Evolutionary conservation across 2,329 filamentous ascomycete genomes (phyloP), one percentile per base, ranked within the genome.

Genomic region (Ambrosiella beaveri): DNA sequence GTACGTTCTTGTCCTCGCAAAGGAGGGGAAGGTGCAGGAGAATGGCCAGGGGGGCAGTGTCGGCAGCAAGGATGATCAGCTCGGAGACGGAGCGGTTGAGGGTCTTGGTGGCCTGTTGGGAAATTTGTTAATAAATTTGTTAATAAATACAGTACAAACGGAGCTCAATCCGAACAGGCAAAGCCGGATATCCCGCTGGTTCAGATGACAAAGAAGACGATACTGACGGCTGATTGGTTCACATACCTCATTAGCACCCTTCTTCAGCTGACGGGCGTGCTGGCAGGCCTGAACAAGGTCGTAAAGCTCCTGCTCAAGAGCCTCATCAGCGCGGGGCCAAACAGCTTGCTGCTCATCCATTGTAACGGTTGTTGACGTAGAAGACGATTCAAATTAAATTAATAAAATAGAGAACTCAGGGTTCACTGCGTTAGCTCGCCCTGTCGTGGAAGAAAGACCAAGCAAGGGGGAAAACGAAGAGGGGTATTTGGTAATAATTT

Each of bases 61-160:
- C 91, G 63, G 88, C 89, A 53, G 89, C 88, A 57, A 96, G 81
- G 65, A 97, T 80, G 67, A 95, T 84, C 63, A 97, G 76, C 74
- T 97, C 91, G 64, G 82, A 82, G 62, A 91, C 89, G 73, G 91
- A 90, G 65, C 91, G 85, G 76, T 93, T 94, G 55, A 95, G 78
- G 1, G 88, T 86, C 78, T 95, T 95, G 68, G 88, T 95, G 41
- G 81, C 75, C 71, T 61, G 39, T 54, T 9, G 13, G n/a, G 8
- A 27, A 19, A 39, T 15, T 35, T 19, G 53, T 56, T 39, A 52
- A 44, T 17, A 44, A 27, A 27, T 27, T 27, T 27, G 27, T 27
- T 27, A 27, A 27, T n/a, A n/a, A 27, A 27, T 27, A 27, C 27
- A 4, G 27, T 27, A 4, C 27, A 27, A 27, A 4, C 27, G 27